Evolutionary conservation across 2,329 filamentous ascomycete genomes (phyloP).

Genomic region (Microcera coccophila): DNA sequence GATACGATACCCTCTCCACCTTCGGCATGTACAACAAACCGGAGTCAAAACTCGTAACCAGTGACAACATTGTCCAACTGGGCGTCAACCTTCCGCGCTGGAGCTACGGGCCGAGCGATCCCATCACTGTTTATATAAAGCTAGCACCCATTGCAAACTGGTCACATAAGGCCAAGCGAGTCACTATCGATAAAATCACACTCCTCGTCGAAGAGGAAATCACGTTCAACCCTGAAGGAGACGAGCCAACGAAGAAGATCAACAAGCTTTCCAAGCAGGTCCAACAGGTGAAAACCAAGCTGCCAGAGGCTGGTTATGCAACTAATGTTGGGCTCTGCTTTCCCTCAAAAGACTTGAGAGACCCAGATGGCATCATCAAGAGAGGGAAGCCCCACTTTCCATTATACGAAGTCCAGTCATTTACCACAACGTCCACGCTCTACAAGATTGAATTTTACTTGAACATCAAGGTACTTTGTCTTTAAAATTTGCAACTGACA

Average conservation of each 20-base stretch:
- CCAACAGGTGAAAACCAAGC: conserved; percentile 73
- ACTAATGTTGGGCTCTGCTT: conserved; percentile 91
- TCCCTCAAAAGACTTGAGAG: conserved; percentile 81
- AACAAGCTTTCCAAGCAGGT: conserved; percentile 83
- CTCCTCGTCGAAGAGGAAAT: conserved; percentile 95
- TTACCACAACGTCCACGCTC: conserved; percentile 87
- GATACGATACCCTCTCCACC: conserved; percentile 95
- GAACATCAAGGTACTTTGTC: conserved; percentile 71
- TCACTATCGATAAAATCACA: conserved; percentile 91
- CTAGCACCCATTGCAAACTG: conserved; percentile 88
- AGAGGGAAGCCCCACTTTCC: conserved; percentile 84
- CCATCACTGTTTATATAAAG: conserved; percentile 94
- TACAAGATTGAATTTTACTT: conserved; percentile 99
- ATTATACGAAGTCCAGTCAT: conserved; percentile 80
- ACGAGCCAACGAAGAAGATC: conserved; percentile 85
- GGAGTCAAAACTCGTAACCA: conserved; percentile 78
- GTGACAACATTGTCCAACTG: conserved; percentile 86
- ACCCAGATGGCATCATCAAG: conserved; percentile 81
- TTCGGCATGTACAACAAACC: conserved; percentile 99
- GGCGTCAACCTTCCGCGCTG: conserved; percentile 89
- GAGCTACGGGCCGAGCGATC: conserved; percentile 94
- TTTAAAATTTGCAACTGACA: neutral
- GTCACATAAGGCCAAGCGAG: conserved; percentile 83
- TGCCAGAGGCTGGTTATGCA: conserved; percentile 88
- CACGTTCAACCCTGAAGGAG: conserved; percentile 96